A percentile compares a stretch with the other conserved stretches of the same genome.
phyloP scores from a whole-genome alignment of 352 stramenopile species.

The Globisporangium heterothallicum region DNA sequence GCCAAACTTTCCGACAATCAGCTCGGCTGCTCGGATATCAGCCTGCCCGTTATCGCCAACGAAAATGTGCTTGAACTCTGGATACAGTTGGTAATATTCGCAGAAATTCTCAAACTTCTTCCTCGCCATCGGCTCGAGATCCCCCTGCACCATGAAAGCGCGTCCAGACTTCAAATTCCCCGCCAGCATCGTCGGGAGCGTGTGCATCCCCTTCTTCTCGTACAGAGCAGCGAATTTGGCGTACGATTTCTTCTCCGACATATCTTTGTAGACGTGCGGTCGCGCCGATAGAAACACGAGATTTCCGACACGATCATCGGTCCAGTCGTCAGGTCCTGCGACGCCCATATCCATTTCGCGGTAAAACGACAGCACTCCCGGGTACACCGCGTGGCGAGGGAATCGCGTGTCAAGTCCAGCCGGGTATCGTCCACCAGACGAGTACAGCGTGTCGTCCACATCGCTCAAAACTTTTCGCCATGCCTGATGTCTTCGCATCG shows the following conservation, averaged over 20 bases:
- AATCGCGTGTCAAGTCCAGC: constrained; percentile 93
- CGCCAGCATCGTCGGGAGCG: constrained; percentile 91
- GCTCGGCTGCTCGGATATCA: constrained; percentile 87
- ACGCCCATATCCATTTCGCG: constrained; percentile 95
- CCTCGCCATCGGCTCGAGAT: constrained; percentile 94
- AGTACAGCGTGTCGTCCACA: constrained; percentile 98
- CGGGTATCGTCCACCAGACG: constrained; percentile 93
- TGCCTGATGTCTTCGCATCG: constrained; percentile 76
- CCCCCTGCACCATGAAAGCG: constrained; percentile 94
- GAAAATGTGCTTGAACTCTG: constrained; percentile 98
- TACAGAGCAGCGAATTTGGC: constrained; percentile 94
- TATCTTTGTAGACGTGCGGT: constrained; percentile 98
- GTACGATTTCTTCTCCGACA: constrained; percentile 97
- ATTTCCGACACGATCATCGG: constrained; percentile 90
- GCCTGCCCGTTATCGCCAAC: constrained; percentile 97
- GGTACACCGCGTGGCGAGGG: constrained; percentile 93
- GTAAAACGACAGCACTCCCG: constrained; percentile 97
- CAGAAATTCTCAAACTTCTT: constrained; percentile 96
- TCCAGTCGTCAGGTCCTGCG: constrained; percentile 86
- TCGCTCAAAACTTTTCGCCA: constrained; percentile 98
- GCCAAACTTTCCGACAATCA: constrained; percentile 81
- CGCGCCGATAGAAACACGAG: constrained; percentile 97
- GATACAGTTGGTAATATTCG: constrained; percentile 96
- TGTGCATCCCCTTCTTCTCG: constrained; percentile 92
- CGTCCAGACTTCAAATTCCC: constrained; percentile 92